Percentiles rank a stretch among this genome's conserved stretches.
phyloP scores from a whole-genome alignment of 2,329 filamentous ascomycete species.

The Talaromyces sp. region DNA sequence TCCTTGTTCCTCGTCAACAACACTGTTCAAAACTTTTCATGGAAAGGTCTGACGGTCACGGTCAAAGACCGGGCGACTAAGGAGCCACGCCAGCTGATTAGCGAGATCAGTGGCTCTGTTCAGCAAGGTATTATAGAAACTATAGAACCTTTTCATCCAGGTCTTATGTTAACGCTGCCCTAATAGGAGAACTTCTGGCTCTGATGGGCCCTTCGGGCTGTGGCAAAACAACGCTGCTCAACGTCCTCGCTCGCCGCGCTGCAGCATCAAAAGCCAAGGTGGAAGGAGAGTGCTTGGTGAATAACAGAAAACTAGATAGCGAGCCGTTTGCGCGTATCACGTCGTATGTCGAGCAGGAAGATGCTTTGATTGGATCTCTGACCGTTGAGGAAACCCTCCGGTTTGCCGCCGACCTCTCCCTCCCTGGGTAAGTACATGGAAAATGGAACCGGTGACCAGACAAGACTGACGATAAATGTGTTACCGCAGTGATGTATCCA shows the following conservation, averaged over 20 bases:
- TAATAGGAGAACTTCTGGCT: constrained; percentile 63
- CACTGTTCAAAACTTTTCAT: constrained; percentile 60
- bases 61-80: constrained; percentile 69
- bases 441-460: neutral
- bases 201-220: constrained; percentile 72
- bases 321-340: constrained; percentile 57
- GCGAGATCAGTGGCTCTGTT: constrained; percentile 59
- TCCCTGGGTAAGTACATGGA: constrained; percentile 46
- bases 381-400: constrained; percentile 75
- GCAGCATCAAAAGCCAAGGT: constrained; percentile 51
- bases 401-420: constrained; percentile 68
- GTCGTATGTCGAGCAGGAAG: constrained; percentile 83
- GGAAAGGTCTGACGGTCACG: constrained; percentile 63
- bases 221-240: constrained; percentile 81
- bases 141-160: neutral
- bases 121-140: constrained; percentile 48
- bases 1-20: constrained; percentile 22
- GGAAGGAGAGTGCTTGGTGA: constrained; percentile 55
- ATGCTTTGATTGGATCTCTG: constrained; percentile 74
- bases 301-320: constrained; percentile 54
- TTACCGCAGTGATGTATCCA: constrained; percentile 43
- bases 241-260: constrained; percentile 66
- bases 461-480: neutral
- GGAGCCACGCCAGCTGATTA: constrained; percentile 58
- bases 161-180: neutral